Evolutionary conservation across 176 grass and related monocot genomes (phyloP).

Genomic region (Carex scoparia): DNA sequence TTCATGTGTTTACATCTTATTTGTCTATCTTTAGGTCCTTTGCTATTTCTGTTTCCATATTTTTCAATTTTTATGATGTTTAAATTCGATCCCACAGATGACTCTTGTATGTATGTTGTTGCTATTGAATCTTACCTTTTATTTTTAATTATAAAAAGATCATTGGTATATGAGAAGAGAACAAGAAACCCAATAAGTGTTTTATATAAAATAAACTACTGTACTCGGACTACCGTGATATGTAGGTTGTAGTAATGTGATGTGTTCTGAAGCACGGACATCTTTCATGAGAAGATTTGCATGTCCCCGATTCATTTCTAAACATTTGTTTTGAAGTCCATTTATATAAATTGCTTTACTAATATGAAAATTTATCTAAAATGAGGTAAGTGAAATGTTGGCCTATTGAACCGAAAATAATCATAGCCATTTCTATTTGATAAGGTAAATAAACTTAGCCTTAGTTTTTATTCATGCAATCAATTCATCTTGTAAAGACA

Average conservation of each 20-base stretch:
- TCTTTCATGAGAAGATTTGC: neutral
- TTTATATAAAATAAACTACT: neutral
- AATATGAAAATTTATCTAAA: neutral
- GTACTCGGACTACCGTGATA: neutral
- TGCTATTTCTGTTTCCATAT: neutral
- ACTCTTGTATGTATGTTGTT: neutral
- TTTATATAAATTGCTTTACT: neutral
- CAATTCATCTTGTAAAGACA: neutral
- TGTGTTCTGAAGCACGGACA: neutral
- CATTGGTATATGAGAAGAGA: too few species aligned
- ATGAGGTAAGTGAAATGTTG: neutral
- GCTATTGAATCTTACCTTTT: neutral
- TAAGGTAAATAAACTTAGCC: neutral
- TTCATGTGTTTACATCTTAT: neutral
- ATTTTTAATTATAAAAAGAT: neutral
- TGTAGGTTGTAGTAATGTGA: neutral
- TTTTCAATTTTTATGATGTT: neutral
- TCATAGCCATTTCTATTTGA: neutral
- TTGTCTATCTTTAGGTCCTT: neutral
- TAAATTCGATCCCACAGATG: neutral
- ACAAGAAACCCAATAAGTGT: too few species aligned
- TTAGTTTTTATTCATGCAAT: neutral
- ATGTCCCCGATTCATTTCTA: neutral
- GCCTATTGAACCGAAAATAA: neutral
- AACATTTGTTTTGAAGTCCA: neutral